phyloP scores from a whole-genome alignment of 106 monocot species.

The Hemerocallis citrina region DNA sequence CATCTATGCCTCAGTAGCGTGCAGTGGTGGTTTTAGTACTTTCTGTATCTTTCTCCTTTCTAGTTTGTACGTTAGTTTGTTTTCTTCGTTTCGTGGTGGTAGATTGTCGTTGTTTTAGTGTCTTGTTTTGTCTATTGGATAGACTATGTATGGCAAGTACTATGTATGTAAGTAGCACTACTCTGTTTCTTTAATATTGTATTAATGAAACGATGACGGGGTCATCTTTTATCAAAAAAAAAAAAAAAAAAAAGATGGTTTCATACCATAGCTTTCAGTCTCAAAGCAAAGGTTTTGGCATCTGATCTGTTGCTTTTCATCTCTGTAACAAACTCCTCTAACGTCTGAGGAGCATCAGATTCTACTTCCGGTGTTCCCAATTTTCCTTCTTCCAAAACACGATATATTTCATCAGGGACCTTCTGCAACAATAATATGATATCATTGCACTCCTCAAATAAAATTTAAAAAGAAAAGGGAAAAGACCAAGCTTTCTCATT shows the following conservation, averaged over 20 bases:
- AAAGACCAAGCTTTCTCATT: neutral
- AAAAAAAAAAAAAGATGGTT: neutral
- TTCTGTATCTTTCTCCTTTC: too few species aligned
- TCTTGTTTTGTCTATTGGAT: too few species aligned
- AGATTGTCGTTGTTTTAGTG: too few species aligned
- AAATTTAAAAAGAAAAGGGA: neutral
- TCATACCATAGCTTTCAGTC: slow-evolving; percentile 61
- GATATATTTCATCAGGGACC: slow-evolving; percentile 53
- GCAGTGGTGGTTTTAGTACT: too few species aligned
- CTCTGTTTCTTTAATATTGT: too few species aligned
- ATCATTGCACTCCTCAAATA: neutral
- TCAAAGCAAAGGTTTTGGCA: slow-evolving; percentile 45
- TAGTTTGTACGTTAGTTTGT: too few species aligned
- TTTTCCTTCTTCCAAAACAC: slow-evolving; percentile 23
- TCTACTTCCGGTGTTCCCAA: neutral
- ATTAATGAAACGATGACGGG: too few species aligned
- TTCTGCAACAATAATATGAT: slow-evolving; percentile 1
- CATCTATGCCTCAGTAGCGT: too few species aligned
- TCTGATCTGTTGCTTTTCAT: slow-evolving; percentile 48
- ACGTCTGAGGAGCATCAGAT: slow-evolving; percentile 34
- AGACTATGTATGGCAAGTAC: too few species aligned
- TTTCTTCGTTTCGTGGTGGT: too few species aligned
- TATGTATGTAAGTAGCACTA: too few species aligned
- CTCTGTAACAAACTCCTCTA: slow-evolving; percentile 48
- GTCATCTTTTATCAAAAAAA: too few species aligned